Percentiles rank a stretch among this genome's conserved stretches.
These are phyloP conservation scores for Hypoxylon sp. DNA, from an alignment of 2,329 filamentous ascomycete species.

Conservation along the genomic window DNA sequence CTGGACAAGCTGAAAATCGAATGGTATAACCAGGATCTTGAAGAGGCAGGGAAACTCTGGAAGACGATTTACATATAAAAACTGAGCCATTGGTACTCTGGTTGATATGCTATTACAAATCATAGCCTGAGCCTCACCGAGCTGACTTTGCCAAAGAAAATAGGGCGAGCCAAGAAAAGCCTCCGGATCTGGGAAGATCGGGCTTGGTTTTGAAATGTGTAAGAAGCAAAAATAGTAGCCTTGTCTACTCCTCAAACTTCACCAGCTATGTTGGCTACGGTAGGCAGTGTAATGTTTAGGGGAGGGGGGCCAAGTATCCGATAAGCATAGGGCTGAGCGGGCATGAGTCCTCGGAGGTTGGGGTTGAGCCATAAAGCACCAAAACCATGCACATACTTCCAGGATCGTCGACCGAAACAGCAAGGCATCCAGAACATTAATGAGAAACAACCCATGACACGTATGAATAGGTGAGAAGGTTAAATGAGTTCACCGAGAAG, in stretches of 20 bases:
- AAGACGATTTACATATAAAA: too few relatives aligned
- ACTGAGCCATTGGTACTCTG: too few relatives aligned
- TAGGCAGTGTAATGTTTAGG: background rate
- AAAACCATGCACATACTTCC: background rate
- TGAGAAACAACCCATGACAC: background rate
- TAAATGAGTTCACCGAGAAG: background rate
- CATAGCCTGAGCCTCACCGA: too few relatives aligned
- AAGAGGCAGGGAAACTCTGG: too few relatives aligned
- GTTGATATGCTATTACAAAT: too few relatives aligned
- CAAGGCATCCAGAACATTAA: background rate
- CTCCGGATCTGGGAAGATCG: background rate
- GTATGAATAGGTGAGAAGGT: background rate
- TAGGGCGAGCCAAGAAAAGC: background rate
- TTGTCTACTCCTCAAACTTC: background rate
- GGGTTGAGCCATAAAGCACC: background rate
- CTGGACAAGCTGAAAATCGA: background rate
- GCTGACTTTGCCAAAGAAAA: background rate
- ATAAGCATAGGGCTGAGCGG: background rate
- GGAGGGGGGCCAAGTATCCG: background rate
- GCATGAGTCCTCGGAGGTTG: too few relatives aligned
- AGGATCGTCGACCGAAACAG: background rate
- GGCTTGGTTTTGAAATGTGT: too few relatives aligned
- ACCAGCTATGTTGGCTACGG: background rate
- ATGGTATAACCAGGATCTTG: background rate
- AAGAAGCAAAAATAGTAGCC: background rate